Conservation (phyloP, 1,284 basidiomycete genomes). For the Neonothopanus nambi region DNA sequence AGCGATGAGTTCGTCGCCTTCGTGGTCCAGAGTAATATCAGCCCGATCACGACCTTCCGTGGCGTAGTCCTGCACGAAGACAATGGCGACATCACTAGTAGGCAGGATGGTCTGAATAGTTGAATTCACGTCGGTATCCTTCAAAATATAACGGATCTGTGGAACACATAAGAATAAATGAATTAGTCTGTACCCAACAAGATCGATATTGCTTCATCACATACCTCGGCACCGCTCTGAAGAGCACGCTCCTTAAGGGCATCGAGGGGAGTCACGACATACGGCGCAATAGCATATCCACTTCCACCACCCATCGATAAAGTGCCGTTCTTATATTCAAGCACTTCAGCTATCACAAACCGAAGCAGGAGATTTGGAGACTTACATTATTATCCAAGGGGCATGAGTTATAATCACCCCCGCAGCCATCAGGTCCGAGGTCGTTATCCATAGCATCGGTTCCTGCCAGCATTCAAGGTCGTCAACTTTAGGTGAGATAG, state of each 20-base stretch:
- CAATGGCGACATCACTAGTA: background rate
- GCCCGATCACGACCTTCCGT: background rate
- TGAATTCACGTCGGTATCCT: background rate
- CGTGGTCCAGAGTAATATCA: background rate
- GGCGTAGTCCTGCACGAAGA: background rate
- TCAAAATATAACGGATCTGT: background rate
- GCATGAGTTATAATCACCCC: too few species aligned
- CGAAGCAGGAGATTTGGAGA: background rate
- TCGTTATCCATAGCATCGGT: background rate
- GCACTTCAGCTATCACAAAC: background rate
- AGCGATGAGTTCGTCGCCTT: background rate
- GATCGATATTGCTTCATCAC: too few species aligned
- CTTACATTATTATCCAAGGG: background rate
- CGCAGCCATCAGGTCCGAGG: background rate
- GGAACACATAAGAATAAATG: background rate
- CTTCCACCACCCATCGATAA: background rate
- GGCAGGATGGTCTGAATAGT: background rate
- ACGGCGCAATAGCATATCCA: background rate
- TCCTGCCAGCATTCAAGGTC: background rate
- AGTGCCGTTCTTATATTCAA: background rate
- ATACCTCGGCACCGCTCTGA: background rate
- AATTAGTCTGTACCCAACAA: too few species aligned
- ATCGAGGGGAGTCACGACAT: background rate
- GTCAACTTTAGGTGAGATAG: background rate
- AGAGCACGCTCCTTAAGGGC: background rate